Percentiles rank a stretch among this genome's conserved stretches.
Evolutionary conservation across 1,284 basidiomycete species (phyloP).

Genomic region (Marasmius fiardii): DNA sequence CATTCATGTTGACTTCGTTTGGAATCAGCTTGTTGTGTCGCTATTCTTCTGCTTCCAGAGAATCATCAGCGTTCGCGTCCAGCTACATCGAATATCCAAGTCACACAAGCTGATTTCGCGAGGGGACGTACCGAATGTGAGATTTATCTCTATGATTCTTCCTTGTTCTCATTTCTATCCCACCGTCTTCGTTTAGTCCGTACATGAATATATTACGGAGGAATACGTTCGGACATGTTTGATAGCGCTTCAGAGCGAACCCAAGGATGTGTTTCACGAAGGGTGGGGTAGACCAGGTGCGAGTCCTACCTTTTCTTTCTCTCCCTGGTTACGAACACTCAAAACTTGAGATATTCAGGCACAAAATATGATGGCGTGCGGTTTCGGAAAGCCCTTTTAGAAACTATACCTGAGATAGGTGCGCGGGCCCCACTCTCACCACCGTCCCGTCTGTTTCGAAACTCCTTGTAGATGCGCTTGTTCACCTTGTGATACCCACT

Average conservation of each 20-base stretch:
- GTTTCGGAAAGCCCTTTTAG: conserved; percentile 62
- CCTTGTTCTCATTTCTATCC: conserved; percentile 9
- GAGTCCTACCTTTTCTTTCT: conserved; percentile 17
- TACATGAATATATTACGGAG: conserved; percentile 71
- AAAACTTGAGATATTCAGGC: conserved; percentile 32
- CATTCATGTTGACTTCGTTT: background rate
- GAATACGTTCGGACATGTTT: conserved; percentile 80
- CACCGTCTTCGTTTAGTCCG: conserved; percentile 41
- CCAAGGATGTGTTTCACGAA: conserved; percentile 66
- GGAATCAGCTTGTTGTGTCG: conserved; percentile 45
- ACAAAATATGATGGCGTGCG: conserved; percentile 55
- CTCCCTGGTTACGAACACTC: background rate
- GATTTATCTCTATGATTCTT: conserved; percentile 20
- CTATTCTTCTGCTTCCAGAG: conserved; percentile 63
- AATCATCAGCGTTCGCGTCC: conserved; percentile 57
- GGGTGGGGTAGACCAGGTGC: conserved; percentile 80
- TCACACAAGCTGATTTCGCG: conserved; percentile 57
- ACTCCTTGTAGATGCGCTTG: conserved; percentile 51
- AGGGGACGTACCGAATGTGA: conserved; percentile 71
- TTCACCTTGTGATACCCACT: conserved; percentile 61
- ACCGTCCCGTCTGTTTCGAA: background rate
- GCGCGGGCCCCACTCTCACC: conserved; percentile 19
- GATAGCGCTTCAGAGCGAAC: conserved; percentile 73
- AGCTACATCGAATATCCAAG: conserved; percentile 70
- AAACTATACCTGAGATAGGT: conserved; percentile 69